These are phyloP conservation scores for Citrullus colocynthis DNA, from an alignment of 306 rosid species.

Conservation along the genomic window DNA sequence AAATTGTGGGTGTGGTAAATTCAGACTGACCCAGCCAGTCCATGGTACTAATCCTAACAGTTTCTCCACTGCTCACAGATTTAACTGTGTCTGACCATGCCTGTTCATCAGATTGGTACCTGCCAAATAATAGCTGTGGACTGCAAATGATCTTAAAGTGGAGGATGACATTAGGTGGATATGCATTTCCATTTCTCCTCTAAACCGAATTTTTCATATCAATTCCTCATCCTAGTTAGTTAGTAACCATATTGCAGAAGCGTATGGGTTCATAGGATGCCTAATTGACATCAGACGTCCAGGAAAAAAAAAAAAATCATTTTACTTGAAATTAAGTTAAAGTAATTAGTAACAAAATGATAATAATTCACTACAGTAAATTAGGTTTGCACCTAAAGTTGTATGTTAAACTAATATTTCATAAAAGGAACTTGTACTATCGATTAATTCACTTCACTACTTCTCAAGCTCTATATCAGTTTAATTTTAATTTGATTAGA, in stretches of 20 bases:
- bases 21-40: conserved; percentile 95
- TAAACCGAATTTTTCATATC: neutral
- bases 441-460: neutral
- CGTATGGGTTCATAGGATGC: neutral
- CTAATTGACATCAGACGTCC: neutral
- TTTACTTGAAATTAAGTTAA: neutral
- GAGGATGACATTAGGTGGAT: neutral
- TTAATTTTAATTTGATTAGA: neutral
- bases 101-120: conserved; percentile 74
- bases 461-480: neutral
- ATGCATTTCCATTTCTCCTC: neutral
- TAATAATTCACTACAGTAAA: neutral
- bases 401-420: neutral
- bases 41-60: conserved; percentile 77
- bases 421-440: neutral
- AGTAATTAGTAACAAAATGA: neutral
- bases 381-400: neutral
- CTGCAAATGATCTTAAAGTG: conserved; percentile 16
- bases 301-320: neutral
- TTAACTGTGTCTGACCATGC: conserved; percentile 79
- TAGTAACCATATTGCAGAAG: too few relatives aligned
- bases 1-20: conserved; percentile 44
- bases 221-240: neutral
- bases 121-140: conserved; percentile 67
- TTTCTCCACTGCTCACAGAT: conserved; percentile 43